phyloP scores from a whole-genome alignment of 805 yeast species.

The Maudiozyma saulgeensis region DNA sequence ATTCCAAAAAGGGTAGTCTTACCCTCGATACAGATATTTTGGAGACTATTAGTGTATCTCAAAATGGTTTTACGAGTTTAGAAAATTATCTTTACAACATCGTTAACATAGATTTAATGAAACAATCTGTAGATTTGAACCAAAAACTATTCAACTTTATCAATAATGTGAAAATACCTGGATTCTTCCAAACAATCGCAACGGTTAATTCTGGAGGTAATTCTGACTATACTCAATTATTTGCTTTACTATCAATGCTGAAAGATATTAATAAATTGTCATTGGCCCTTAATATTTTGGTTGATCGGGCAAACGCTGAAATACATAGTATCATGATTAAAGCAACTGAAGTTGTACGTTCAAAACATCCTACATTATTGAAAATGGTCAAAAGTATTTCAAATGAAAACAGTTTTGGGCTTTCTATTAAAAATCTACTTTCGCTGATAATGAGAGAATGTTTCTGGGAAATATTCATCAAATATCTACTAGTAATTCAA shows the following conservation, averaged over 20 bases:
- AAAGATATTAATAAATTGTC: constrained; percentile 53
- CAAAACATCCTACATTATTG: constrained; percentile 40
- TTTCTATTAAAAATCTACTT: constrained; percentile 38
- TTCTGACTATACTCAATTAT: constrained; percentile 29
- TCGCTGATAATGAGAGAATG: constrained; percentile 57
- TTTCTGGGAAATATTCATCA: constrained; percentile 60
- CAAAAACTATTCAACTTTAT: constrained; percentile 29
- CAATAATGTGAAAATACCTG: neutral
- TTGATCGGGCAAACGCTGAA: constrained; percentile 50
- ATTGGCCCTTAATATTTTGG: constrained; percentile 44
- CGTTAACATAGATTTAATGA: constrained; percentile 48
- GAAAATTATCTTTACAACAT: constrained; percentile 48
- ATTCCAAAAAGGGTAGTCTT: constrained; percentile 34
- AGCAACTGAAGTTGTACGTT: constrained; percentile 55
- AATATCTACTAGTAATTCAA: constrained; percentile 54
- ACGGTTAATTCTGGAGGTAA: neutral
- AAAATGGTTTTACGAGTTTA: constrained; percentile 32
- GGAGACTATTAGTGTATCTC: constrained; percentile 13
- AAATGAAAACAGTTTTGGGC: constrained; percentile 25
- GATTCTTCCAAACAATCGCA: neutral
- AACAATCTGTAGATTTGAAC: constrained; percentile 36
- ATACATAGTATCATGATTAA: constrained; percentile 52
- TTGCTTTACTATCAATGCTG: constrained; percentile 46
- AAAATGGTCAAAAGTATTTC: constrained; percentile 20
- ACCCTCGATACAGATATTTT: constrained; percentile 15